Conservation (phyloP, 495 filamentous ascomycete genomes). For the Echria macrotheca region DNA sequence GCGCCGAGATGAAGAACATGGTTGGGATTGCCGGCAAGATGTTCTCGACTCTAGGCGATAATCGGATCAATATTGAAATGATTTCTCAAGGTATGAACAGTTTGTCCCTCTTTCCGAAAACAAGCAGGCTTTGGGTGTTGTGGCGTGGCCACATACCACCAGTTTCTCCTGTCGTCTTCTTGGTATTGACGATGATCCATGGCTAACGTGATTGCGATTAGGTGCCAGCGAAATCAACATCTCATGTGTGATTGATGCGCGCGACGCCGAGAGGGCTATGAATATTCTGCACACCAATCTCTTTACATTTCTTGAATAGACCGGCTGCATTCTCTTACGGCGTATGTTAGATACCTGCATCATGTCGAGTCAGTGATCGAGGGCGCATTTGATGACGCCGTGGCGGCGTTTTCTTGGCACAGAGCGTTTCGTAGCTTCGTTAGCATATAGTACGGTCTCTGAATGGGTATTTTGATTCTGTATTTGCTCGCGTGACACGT, state of each 20-base stretch:
- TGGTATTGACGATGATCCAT: background rate
- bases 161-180: too few species aligned
- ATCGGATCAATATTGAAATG: constrained; percentile 93
- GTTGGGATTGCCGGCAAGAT: constrained; percentile 82
- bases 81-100: constrained; percentile 76
- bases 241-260: constrained; percentile 89
- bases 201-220: constrained; percentile 29
- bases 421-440: too few species aligned
- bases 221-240: constrained; percentile 99
- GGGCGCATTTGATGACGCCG: too few species aligned
- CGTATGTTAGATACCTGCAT: too few species aligned
- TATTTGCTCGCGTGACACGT: too few species aligned
- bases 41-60: constrained; percentile 83
- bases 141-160: too few species aligned
- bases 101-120: constrained; percentile 7
- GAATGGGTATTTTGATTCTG: too few species aligned
- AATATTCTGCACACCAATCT: constrained; percentile 92
- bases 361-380: too few species aligned
- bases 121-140: too few species aligned
- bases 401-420: too few species aligned
- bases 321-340: background rate
- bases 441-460: too few species aligned
- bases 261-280: constrained; percentile 83
- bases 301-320: constrained; percentile 60
- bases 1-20: constrained; percentile 93